These are phyloP conservation scores for Cinnamomum micranthum DNA, from an alignment of 164 flowering plant species.

Conservation along the genomic window DNA sequence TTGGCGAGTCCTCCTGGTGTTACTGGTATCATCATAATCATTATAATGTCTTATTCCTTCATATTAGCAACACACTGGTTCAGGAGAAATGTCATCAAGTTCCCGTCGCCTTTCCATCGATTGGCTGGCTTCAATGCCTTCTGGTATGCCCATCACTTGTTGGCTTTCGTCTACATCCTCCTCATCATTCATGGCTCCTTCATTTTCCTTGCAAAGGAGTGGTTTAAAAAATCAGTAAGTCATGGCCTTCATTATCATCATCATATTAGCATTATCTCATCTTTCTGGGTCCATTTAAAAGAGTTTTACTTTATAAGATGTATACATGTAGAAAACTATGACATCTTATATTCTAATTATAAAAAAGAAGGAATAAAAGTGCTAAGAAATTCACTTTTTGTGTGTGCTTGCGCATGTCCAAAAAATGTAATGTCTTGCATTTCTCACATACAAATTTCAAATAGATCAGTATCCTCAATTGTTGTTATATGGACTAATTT, in stretches of 20 bases:
- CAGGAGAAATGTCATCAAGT: slow-evolving; percentile 67
- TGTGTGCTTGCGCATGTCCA: no score
- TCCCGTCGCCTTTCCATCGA: slow-evolving; percentile 56
- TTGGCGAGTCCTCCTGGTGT: slow-evolving; percentile 31
- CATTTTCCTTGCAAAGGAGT: slow-evolving; percentile 45
- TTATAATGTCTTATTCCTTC: slow-evolving; percentile 70
- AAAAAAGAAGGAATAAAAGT: no score
- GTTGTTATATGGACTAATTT: neutral
- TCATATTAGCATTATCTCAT: no score
- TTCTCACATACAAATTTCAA: no score
- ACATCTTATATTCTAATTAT: no score
- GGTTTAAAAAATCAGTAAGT: slow-evolving; percentile 77
- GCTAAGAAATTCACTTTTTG: no score
- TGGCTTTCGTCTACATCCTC: slow-evolving; percentile 60
- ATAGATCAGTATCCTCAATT: neutral
- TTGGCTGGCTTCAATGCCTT: slow-evolving; percentile 95
- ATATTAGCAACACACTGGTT: slow-evolving; percentile 71
- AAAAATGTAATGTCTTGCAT: no score
- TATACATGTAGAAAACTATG: no score
- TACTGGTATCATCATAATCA: slow-evolving; percentile 64
- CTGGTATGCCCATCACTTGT: slow-evolving; percentile 97
- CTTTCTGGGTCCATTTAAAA: no score
- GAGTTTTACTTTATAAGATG: no score
- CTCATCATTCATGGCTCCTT: slow-evolving; percentile 61
- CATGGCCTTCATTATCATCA: no score